Base-by-base conservation (phyloP, 116 monocot species). In the Thalassia testudinum region DNA sequence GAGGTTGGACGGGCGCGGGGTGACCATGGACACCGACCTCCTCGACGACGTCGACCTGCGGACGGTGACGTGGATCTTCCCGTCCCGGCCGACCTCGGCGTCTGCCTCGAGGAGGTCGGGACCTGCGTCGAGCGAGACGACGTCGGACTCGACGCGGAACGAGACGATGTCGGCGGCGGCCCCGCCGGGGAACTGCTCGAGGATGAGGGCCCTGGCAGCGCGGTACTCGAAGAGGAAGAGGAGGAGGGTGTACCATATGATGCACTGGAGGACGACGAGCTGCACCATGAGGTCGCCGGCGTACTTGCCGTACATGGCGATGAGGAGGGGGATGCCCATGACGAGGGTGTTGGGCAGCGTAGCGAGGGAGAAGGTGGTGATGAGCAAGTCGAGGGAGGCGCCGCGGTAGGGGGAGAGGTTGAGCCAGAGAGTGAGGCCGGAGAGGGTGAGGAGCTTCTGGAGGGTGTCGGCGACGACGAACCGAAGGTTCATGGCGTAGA, bases 181-280 rank as follows among this genome's bases (percentile, higher is more conserved):
- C 42, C 75, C 75, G 50, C 74, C 76, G 15, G 85, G 79, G 65
- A 91, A 91, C 71, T 85, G 85, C 58, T 85, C 82, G 12, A 67
- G 52, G 54, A 85, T 91, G 47, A 85, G 79, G n/a, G 72, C 45
- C 38, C 58, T 60, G 12, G 91, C 91, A 13, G 81, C 85, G 50
- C 85, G 80, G 59, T 70, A 91, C 75, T 91, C 91, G 71, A 91
- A 85, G 29, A 91, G 66, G 73, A 91, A 91, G 19, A 91, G 68
- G 43, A 91, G 30, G 17, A 85, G 62, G 2, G 85, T 91, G 73
- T 85, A 81, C 91, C 91, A 91, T 40, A 91, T 76, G 67, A 85
- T 91, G 70, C 75, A 91, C 76, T 91, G 91, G 27, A 85, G 80
- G 16, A 91, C 85, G 59, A 91, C 78, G 50, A 81, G 49, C 75